Conservation (phyloP, 495 filamentous ascomycete genomes). For the Thermochaetoides thermophila region DNA sequence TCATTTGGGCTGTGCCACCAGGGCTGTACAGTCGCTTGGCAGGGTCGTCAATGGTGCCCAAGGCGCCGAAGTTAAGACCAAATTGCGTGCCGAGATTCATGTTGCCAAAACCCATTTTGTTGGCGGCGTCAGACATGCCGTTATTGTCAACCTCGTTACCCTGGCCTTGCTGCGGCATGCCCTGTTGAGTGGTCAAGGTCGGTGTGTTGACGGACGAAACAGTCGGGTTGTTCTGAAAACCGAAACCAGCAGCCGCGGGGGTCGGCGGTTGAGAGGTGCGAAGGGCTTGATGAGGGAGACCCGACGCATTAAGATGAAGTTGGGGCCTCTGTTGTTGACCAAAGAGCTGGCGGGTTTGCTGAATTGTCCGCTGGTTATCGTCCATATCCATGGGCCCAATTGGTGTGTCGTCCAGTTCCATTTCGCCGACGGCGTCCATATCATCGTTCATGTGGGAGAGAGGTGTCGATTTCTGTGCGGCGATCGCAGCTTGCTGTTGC, state of each 20-base stretch:
- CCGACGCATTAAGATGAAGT: conserved; percentile 52
- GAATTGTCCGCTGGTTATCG: conserved; percentile 45
- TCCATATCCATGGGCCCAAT: conserved; percentile 47
- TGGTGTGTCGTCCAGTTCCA: conserved; percentile 93
- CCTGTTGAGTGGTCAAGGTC: conserved; percentile 53
- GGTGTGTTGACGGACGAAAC: conserved; percentile 97
- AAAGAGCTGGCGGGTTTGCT: conserved; percentile 45
- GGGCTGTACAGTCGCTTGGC: conserved; percentile 85
- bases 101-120: conserved; percentile 40
- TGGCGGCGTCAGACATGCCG: too few species aligned
- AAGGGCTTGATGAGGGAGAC: conserved; percentile 63
- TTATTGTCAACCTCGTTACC: conserved; percentile 36
- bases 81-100: conserved; percentile 33
- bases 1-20: conserved; percentile 47
- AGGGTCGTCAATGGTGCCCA: conserved; percentile 77
- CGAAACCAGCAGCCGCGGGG: conserved; percentile 55
- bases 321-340: conserved; percentile 62
- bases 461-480: conserved; percentile 15
- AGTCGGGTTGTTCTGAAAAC: conserved; percentile 84
- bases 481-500: conserved; percentile 20
- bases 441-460: conserved; percentile 42
- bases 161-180: conserved; percentile 25
- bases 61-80: conserved; percentile 15
- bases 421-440: conserved; percentile 79
- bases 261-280: conserved; percentile 76